Base-by-base conservation (phyloP, 371 early-diverging fungal species). In the Mucor sp. region DNA sequence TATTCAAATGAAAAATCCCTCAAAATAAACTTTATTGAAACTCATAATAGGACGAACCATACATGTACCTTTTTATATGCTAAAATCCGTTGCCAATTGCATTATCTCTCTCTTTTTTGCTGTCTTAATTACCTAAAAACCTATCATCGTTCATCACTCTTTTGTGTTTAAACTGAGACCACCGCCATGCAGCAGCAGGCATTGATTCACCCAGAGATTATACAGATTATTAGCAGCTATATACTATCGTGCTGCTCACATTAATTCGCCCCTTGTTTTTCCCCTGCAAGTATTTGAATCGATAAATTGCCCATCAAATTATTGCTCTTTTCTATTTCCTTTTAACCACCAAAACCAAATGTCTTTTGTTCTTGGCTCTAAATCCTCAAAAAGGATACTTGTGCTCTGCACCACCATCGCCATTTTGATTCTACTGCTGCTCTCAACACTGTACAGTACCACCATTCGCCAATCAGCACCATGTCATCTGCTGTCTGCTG, bases 301-400 rank as follows among this genome's bases (percentile, higher is more conserved):
- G 27, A 3, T 25, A 53, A 25, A 17, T 48, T 17, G 27, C 15
- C 23, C 53, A 27, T 53, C 14, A 21, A 9, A 21, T 6, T 27
- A 3, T 53, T 27, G 14, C 27, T 27, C n/a, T 53, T 55, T 53
- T 23, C 37, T 50, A 33, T 35, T 23, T 53, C 27, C 28, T 60
- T 28, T 44, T 37, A 3, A n/a, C 48, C 30, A 33, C n/a, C n/a
- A 23, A 43, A 57, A 57, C 33, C 33, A 65, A 57, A 58, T 48
- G 28, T 9, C 21, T 5, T 23, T 14, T 28, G 39, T 53, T 35
- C 32, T 62, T 17, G 43, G 9, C 21, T 7, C 44, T 14, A 58
- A 65, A 44, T 28, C 32, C 15, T 43, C 58, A 14, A 65, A 65
- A 33, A 58, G 33, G 65, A 44, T 65, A 28, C 33, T 67, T 33